A percentile compares a stretch with the other conserved stretches of the same genome.
These are phyloP conservation scores for Ophiosphaerella korrae DNA, from an alignment of 2,329 filamentous ascomycete species.

Conservation along the genomic window DNA sequence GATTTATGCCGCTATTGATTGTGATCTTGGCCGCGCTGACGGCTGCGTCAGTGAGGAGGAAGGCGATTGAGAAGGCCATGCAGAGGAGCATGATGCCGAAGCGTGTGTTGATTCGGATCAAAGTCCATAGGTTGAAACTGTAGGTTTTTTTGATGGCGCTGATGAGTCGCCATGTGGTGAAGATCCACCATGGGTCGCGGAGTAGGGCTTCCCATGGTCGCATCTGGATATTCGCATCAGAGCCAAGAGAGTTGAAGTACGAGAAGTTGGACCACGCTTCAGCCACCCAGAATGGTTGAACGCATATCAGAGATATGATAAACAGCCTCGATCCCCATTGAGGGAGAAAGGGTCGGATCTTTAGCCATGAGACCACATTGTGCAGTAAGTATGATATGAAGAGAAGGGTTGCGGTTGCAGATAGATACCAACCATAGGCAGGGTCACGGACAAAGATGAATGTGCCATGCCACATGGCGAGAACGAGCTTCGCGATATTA, in stretches of 20 bases:
- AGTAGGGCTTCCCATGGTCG: slow-evolving; percentile 41
- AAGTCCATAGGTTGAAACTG: slow-evolving; percentile 29
- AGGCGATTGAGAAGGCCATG: slow-evolving; percentile 40
- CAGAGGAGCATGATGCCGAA: slow-evolving; percentile 43
- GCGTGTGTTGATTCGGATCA: slow-evolving; percentile 35
- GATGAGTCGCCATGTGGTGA: slow-evolving; percentile 41
- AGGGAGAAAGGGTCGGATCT: slow-evolving; percentile 42
- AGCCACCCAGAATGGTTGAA: slow-evolving; percentile 43
- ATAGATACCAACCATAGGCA: slow-evolving; percentile 42
- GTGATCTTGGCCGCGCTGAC: slow-evolving; percentile 36
- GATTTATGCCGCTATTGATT: slow-evolving; percentile 38
- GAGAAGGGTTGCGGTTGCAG: slow-evolving; percentile 39
- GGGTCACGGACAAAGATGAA: slow-evolving; percentile 43
- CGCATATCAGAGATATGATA: slow-evolving; percentile 37
- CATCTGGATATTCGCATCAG: slow-evolving; percentile 32
- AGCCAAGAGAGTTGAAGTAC: slow-evolving; percentile 43
- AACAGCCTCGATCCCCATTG: slow-evolving; percentile 41
- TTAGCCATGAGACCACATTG: slow-evolving; percentile 44
- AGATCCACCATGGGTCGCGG: slow-evolving; percentile 46
- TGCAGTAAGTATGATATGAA: slow-evolving; percentile 46
- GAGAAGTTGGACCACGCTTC: slow-evolving; percentile 45
- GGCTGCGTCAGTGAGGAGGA: slow-evolving; percentile 37
- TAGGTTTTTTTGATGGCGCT: slow-evolving; percentile 42
- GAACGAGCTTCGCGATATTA: slow-evolving; percentile 33
- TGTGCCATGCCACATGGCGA: slow-evolving; percentile 45